A percentile compares a stretch with the other conserved stretches of the same genome.
These are phyloP conservation scores for Hordeum vulgare DNA, from an alignment of 176 grass and related monocot species.

Conservation along the genomic window DNA sequence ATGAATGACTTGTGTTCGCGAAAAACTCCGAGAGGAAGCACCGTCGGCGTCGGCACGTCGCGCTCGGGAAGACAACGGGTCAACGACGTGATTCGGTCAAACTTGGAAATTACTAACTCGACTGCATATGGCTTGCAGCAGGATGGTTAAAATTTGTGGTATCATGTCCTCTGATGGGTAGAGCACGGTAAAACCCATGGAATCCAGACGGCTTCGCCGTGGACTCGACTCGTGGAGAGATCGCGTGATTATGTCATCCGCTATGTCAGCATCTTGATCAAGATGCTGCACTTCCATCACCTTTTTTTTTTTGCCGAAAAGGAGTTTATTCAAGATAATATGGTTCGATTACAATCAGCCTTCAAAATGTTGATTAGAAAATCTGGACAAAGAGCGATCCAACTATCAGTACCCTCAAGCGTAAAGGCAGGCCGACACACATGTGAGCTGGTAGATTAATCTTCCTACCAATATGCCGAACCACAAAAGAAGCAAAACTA, in stretches of 20 bases:
- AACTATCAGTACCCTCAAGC: too few relatives aligned
- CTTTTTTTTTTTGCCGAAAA: too few relatives aligned
- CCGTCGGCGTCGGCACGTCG: background rate
- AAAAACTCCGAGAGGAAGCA: background rate
- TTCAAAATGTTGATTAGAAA: too few relatives aligned
- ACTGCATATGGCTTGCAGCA: too few relatives aligned
- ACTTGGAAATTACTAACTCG: background rate
- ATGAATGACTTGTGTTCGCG: background rate
- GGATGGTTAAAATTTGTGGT: background rate
- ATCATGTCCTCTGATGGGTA: background rate
- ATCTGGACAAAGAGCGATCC: too few relatives aligned
- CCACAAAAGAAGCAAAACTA: too few relatives aligned
- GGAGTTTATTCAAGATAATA: too few relatives aligned
- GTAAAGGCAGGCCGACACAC: too few relatives aligned
- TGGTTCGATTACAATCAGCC: too few relatives aligned
- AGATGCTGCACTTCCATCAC: background rate
- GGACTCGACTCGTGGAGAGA: background rate
- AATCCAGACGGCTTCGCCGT: background rate
- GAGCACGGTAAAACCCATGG: too few relatives aligned
- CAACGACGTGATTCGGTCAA: constrained; percentile 8
- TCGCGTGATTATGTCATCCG: background rate
- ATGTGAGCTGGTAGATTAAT: too few relatives aligned
- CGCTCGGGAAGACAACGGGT: background rate
- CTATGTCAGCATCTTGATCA: background rate
- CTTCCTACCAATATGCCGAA: too few relatives aligned